phyloP scores from a whole-genome alignment of 352 stramenopile species.

The Aphanomyces stellatus region DNA sequence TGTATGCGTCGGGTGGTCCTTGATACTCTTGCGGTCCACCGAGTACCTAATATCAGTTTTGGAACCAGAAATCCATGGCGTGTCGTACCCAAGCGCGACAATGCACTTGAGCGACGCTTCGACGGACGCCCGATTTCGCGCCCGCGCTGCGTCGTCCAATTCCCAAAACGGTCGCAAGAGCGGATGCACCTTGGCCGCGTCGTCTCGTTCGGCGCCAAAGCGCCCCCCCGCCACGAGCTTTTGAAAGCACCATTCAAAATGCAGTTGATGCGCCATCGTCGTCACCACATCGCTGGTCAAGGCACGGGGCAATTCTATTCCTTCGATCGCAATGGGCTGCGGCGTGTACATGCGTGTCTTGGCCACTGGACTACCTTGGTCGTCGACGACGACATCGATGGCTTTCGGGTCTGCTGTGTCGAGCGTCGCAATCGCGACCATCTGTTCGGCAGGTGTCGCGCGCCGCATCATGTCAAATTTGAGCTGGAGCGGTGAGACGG shows the following conservation, averaged over 20 bases:
- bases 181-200: conserved; percentile 36
- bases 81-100: conserved; percentile 37
- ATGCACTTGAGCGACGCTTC: conserved; percentile 55
- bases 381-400: background rate
- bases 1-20: background rate
- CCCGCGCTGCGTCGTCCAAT: conserved; percentile 28
- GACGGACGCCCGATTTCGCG: conserved; percentile 38
- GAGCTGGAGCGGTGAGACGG: conserved; percentile 45
- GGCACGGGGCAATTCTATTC: conserved; percentile 27
- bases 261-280: conserved; percentile 41
- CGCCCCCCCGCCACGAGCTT: conserved; percentile 43
- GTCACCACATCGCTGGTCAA: conserved; percentile 28
- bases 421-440: background rate
- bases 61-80: too few relatives aligned
- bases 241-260: conserved; percentile 55
- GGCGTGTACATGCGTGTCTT: conserved; percentile 26
- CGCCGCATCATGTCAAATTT: conserved; percentile 7
- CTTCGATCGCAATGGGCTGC: conserved; percentile 30
- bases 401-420: background rate
- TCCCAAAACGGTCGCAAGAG: conserved; percentile 43
- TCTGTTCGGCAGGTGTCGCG: background rate
- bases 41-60: too few relatives aligned
- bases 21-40: background rate
- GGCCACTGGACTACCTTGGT: background rate
- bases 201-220: conserved; percentile 31